phyloP scores from a whole-genome alignment of 208 protist genomes.

The Herpetomonas tarakana region DNA sequence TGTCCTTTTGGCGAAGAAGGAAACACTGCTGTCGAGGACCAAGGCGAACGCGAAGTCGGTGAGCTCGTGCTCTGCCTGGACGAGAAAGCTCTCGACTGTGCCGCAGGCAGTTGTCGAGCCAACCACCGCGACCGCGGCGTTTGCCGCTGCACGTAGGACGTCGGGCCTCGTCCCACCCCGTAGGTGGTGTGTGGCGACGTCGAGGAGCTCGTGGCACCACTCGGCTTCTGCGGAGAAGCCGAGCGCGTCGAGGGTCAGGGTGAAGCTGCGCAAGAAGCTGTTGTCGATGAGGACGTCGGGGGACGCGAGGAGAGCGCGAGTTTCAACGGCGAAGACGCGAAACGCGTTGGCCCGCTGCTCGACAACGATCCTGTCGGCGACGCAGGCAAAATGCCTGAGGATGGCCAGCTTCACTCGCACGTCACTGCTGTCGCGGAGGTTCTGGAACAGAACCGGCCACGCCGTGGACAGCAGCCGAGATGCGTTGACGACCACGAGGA shows the following conservation, averaged over 20 bases:
- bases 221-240: slow-evolving; percentile 3
- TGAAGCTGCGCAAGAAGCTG: slow-evolving; percentile 15
- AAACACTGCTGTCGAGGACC: background rate
- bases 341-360: slow-evolving; percentile 28
- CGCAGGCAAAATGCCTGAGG: slow-evolving; percentile 25
- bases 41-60: background rate
- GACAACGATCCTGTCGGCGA: slow-evolving; percentile 12
- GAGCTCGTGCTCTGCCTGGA: background rate
- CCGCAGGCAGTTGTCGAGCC: background rate
- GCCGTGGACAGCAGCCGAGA: slow-evolving; percentile 13
- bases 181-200: background rate
- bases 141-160: slow-evolving; percentile 4
- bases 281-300: slow-evolving; percentile 15
- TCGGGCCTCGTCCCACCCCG: background rate
- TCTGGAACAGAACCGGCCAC: slow-evolving; percentile 33
- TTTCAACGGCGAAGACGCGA: slow-evolving; percentile 22
- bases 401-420: slow-evolving; percentile 17
- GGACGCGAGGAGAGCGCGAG: slow-evolving; percentile 5
- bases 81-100: background rate
- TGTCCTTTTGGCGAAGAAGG: background rate
- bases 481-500: slow-evolving; percentile 3
- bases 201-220: slow-evolving; percentile 6
- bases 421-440: slow-evolving; percentile 17
- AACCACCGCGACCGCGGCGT: background rate
- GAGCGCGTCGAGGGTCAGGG: slow-evolving; percentile 2